Evolutionary conservation across 2,329 filamentous ascomycete genomes (phyloP).

Genomic region (Fusarium robinianum): DNA sequence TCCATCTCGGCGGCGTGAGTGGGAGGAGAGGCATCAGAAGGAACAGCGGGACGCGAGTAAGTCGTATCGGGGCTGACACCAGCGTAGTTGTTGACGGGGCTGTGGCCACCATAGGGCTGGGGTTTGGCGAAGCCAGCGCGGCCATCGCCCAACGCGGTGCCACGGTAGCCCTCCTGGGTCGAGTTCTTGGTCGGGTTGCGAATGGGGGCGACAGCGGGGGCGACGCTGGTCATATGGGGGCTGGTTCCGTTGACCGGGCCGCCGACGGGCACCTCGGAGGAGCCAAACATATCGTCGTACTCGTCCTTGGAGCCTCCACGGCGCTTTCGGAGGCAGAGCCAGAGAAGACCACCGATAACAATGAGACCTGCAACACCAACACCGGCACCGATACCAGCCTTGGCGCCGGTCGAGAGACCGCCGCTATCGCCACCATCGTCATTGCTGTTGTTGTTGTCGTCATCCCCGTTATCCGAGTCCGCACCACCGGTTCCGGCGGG

Average conservation of each 20-base stretch:
- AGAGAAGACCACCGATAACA: conserved; percentile 38
- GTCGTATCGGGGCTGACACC: conserved; percentile 30
- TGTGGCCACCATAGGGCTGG: conserved; percentile 40
- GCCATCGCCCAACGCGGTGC: conserved; percentile 46
- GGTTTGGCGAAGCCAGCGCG: conserved; percentile 48
- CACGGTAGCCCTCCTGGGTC: conserved; percentile 45
- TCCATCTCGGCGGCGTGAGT: conserved; percentile 33
- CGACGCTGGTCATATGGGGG: conserved; percentile 40
- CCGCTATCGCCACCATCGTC: conserved; percentile 21
- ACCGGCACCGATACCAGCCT: conserved; percentile 50
- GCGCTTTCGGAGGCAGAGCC: conserved; percentile 41
- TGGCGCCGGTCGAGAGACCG: conserved; percentile 48
- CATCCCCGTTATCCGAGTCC: too few relatives aligned
- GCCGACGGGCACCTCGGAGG: conserved; percentile 50
- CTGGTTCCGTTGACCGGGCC: conserved; percentile 29
- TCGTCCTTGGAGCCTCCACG: conserved; percentile 41
- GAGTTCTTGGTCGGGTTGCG: conserved; percentile 34
- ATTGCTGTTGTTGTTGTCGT: conserved; percentile 15
- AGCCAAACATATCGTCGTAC: conserved; percentile 47
- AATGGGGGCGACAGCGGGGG: conserved; percentile 34
- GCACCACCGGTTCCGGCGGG: conserved; percentile 21
- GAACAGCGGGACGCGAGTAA: conserved; percentile 32
- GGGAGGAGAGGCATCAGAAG: conserved; percentile 22
- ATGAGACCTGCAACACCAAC: conserved; percentile 44
- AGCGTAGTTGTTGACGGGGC: conserved; percentile 30